phyloP scores from a whole-genome alignment of 75 land plant genomes.

The Larix kaempferi region DNA sequence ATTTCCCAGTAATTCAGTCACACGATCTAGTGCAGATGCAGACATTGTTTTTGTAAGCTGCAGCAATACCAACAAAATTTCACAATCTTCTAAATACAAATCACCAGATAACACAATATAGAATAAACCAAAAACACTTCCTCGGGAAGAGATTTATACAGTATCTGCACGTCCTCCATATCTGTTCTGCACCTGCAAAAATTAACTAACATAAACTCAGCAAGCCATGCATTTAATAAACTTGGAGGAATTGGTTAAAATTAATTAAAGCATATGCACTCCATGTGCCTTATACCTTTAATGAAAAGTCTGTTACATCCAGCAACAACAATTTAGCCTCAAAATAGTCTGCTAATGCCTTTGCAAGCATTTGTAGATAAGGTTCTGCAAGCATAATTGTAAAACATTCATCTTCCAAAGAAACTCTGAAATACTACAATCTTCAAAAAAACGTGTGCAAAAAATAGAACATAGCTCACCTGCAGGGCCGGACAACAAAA shows the following conservation, averaged over 20 bases:
- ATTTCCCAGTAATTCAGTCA: constrained; percentile 53
- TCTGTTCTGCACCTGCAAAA: not conserved
- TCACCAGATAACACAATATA: not conserved
- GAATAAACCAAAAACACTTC: not conserved
- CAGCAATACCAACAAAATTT: not conserved
- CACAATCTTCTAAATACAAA: not conserved
- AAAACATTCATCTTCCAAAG: not conserved
- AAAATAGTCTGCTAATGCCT: constrained; percentile 79
- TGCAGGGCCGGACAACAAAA: constrained; percentile 30
- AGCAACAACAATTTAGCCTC: constrained; percentile 75
- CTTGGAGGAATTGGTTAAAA: no score
- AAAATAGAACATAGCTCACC: constrained; percentile 10
- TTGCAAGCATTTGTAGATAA: constrained; percentile 91
- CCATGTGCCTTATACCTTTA: constrained; percentile 45
- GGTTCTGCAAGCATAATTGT: constrained; percentile 35
- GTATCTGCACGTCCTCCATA: not conserved
- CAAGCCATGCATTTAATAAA: not conserved
- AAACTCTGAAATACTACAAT: not conserved
- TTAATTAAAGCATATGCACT: not conserved
- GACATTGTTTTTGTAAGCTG: constrained; percentile 29
- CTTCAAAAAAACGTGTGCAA: not conserved
- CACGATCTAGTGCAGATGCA: constrained; percentile 39
- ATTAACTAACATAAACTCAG: not conserved
- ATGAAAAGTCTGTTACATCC: constrained; percentile 73
- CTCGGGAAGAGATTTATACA: not conserved